Evolutionary conservation across 306 rosid genomes (phyloP), one percentile per base, ranked within the genome.

Genomic region (Casuarina equisetifolia): DNA sequence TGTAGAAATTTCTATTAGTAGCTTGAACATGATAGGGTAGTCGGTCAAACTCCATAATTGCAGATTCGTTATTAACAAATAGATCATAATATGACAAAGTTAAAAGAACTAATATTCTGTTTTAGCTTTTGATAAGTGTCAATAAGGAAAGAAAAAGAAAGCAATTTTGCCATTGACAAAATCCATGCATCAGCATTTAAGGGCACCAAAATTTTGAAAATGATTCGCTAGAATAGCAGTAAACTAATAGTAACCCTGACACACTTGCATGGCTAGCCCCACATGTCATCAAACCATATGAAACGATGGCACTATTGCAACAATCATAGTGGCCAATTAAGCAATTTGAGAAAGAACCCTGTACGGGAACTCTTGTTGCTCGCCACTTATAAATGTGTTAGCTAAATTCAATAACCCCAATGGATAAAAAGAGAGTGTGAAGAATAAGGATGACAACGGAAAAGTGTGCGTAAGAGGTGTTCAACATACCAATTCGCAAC

Each of bases 401-500:
- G 38, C 38, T 4, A 46, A 52, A 12, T 52, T 15, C 57, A 52
- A 52, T 52, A 52, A 52, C 16, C 32, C 40, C 39, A 3, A 39
- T 4, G 39, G 45, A 9, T 25, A 16, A 15, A 39, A 64, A 15
- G 19, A 64, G 25, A 2, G 9, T 13, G 45, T n/a, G 16, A 57
- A 39, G 10, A 45, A 59, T 16, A 16, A 43, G 10, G 39, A 3
- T 9, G 17, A 4, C 12, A 10, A 5, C 11, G 58, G 35, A 49
- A 4, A 25, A 53, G 50, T 9, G 52, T 59, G 58, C 53, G 35
- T 40, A 78, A 75, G 19, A 19, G 54, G 32, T 54, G 77, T 77
- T 68, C 67, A 62, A 72, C 58, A 46, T 90, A 93, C 98, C 97
- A 52, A 92, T 91, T 77, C 97, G 89, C 79, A 95, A 79, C 98